These are phyloP conservation scores for Pyracantha coccinea DNA, from an alignment of 331 rosid genomes.

Conservation along the genomic window DNA sequence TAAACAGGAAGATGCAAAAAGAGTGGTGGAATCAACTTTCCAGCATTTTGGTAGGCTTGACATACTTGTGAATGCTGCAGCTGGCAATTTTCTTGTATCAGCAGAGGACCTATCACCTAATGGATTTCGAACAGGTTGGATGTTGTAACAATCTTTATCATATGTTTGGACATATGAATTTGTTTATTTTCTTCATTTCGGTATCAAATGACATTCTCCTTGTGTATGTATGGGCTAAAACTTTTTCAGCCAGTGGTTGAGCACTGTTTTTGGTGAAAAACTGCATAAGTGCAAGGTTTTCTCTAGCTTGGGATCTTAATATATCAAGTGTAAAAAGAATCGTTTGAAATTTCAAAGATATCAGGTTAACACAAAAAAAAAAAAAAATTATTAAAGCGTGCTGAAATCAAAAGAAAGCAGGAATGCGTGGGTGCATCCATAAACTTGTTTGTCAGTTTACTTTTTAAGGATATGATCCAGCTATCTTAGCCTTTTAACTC, in stretches of 20 bases:
- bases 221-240: neutral
- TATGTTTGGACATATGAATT: neutral
- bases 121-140: constrained; percentile 90
- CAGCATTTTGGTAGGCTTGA: constrained; percentile 70
- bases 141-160: neutral
- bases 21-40: constrained; percentile 60
- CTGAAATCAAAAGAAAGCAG: neutral
- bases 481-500: neutral
- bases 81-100: constrained; percentile 75
- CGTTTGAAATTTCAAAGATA: neutral
- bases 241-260: neutral
- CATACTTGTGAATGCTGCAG: constrained; percentile 85
- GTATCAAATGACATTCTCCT: neutral
- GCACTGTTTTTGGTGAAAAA: neutral
- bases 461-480: neutral
- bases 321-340: neutral
- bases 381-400: neutral
- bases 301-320: neutral
- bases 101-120: constrained; percentile 92
- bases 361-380: neutral
- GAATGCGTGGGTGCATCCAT: neutral
- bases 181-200: neutral
- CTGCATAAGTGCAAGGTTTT: neutral
- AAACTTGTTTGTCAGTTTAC: neutral
- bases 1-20: constrained; percentile 78